phyloP scores from a whole-genome alignment of 768 basidiomycete genomes.

The Chalciporus piperatus region DNA sequence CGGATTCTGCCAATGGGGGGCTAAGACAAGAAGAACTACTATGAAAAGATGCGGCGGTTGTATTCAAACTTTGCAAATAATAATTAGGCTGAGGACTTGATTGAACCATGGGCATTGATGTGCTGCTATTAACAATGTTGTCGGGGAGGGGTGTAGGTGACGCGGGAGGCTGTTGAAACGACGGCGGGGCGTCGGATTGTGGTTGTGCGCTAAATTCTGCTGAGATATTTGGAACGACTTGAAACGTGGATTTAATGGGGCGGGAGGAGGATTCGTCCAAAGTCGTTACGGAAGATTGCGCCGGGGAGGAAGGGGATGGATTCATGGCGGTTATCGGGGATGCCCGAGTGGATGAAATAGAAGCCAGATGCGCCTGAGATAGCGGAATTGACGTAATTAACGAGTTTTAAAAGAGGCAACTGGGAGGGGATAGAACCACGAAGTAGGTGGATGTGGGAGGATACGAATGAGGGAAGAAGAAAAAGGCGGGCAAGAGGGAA shows the following conservation, averaged over 20 bases:
- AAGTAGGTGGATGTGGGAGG: constrained; percentile 12
- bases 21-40: constrained; percentile 22
- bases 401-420: constrained; percentile 7
- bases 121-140: constrained; percentile 10
- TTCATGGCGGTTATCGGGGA: constrained; percentile 29
- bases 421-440: constrained; percentile 12
- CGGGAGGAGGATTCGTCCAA: constrained; percentile 10
- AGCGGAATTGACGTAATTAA: constrained; percentile 23
- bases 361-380: constrained; percentile 11
- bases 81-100: constrained; percentile 20
- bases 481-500: constrained; percentile 7
- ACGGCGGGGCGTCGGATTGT: constrained; percentile 10
- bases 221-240: constrained; percentile 1
- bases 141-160: constrained; percentile 18
- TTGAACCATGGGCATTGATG: constrained; percentile 18
- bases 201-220: constrained; percentile 3
- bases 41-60: constrained; percentile 11
- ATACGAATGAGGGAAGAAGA: constrained; percentile 12
- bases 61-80: constrained; percentile 11
- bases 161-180: constrained; percentile 17
- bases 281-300: constrained; percentile 23
- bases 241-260: constrained; percentile 7
- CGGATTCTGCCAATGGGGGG: constrained; percentile 8
- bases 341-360: constrained; percentile 12
- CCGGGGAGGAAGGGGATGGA: constrained; percentile 22